phyloP scores from a whole-genome alignment of 2,329 filamentous ascomycete species.

The Sordariomycetes sp. region DNA sequence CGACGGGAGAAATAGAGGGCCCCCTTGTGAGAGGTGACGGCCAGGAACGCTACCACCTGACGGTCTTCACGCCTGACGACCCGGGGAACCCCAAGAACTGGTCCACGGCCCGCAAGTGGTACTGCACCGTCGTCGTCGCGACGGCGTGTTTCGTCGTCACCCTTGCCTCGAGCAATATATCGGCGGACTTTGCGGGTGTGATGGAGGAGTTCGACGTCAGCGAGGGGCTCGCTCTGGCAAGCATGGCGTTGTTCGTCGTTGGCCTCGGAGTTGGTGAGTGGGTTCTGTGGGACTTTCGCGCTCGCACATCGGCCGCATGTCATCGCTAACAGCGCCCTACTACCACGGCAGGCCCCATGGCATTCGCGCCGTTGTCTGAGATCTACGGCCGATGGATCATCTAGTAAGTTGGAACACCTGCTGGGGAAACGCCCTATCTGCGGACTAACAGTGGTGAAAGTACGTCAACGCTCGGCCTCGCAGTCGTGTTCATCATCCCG shows the following conservation, averaged over 20 bases:
- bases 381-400: slow-evolving; percentile 62
- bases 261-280: slow-evolving; percentile 62
- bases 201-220: slow-evolving; percentile 54
- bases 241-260: slow-evolving; percentile 67
- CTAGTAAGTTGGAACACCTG: slow-evolving; percentile 28
- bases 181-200: slow-evolving; percentile 60
- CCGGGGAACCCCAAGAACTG: slow-evolving; percentile 79
- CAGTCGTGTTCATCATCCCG: slow-evolving; percentile 71
- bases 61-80: slow-evolving; percentile 58
- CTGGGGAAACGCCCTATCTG: no score
- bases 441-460: slow-evolving; percentile 12
- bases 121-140: slow-evolving; percentile 76
- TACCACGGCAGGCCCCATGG: slow-evolving; percentile 50
- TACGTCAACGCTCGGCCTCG: slow-evolving; percentile 53
- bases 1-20: slow-evolving; percentile 48
- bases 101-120: slow-evolving; percentile 71
- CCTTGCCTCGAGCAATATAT: slow-evolving; percentile 64
- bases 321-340: no score
- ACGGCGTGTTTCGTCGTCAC: slow-evolving; percentile 65
- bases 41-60: slow-evolving; percentile 35
- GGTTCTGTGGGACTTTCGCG: not conserved
- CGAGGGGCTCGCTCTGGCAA: slow-evolving; percentile 61
- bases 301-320: no score
- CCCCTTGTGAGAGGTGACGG: slow-evolving; percentile 14
- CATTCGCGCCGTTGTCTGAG: slow-evolving; percentile 69